Evolutionary conservation across 176 grass and related monocot species (phyloP).

Genomic region (Alloteropsis semialata): DNA sequence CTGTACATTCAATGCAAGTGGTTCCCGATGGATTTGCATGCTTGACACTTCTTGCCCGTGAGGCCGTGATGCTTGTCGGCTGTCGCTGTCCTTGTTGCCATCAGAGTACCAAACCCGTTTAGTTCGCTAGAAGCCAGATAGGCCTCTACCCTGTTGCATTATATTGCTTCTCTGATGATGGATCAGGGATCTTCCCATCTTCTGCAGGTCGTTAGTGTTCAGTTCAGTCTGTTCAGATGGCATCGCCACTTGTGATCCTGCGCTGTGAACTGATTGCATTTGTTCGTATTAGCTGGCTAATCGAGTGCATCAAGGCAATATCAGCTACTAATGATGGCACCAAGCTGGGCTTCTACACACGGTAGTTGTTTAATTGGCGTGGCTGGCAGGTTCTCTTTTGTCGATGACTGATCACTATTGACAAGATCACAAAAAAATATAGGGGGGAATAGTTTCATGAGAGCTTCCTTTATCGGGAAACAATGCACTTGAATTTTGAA

Average conservation of each 20-base stretch:
- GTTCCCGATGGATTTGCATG: background rate
- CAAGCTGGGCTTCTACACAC: background rate
- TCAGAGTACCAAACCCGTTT: background rate
- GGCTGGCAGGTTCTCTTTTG: background rate
- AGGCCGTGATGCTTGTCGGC: background rate
- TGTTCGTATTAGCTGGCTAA: slow-evolving; percentile 26
- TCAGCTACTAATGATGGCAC: background rate
- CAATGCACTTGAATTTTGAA: too few relatives aligned
- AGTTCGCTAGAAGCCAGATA: background rate
- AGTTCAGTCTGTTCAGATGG: background rate
- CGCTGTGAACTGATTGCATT: background rate
- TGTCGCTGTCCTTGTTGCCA: background rate
- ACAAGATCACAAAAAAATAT: background rate
- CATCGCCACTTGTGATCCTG: background rate
- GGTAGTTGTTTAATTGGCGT: background rate
- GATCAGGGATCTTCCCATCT: background rate
- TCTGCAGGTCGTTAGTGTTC: background rate
- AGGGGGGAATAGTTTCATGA: too few relatives aligned
- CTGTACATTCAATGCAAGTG: background rate
- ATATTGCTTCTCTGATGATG: background rate
- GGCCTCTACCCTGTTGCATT: background rate
- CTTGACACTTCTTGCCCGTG: slow-evolving; percentile 4
- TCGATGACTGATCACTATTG: background rate
- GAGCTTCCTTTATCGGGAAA: too few relatives aligned
- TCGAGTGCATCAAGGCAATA: background rate